Conservation (phyloP, 2,329 filamentous ascomycete species). For the Penicillium corylophilum region DNA sequence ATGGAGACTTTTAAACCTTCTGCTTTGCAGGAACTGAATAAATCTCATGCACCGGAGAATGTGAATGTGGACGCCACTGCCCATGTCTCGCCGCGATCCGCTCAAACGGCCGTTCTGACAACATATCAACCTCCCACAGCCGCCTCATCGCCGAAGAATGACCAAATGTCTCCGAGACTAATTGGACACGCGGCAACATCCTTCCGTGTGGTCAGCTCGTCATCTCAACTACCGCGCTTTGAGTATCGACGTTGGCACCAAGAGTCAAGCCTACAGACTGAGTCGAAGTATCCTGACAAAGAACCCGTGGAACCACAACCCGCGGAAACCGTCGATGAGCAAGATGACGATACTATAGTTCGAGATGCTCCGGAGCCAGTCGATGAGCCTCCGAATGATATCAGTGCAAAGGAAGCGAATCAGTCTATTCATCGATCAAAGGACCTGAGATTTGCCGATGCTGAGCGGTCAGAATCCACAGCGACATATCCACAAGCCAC, state of each 20-base stretch:
- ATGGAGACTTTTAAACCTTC: not conserved
- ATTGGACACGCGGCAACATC: slow-evolving; percentile 18
- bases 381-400: not conserved
- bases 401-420: not conserved
- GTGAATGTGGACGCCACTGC: not conserved
- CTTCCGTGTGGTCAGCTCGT: slow-evolving; percentile 34
- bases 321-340: not conserved
- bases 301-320: not conserved
- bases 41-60: not conserved
- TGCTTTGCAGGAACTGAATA: not conserved
- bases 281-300: slow-evolving; percentile 8
- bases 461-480: slow-evolving; percentile 7
- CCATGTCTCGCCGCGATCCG: not conserved
- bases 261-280: slow-evolving; percentile 3
- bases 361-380: not conserved
- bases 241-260: slow-evolving; percentile 34
- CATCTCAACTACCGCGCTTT: slow-evolving; percentile 41
- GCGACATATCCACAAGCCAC: slow-evolving; percentile 5
- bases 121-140: not conserved
- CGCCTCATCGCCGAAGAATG: not conserved
- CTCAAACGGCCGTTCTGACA: not conserved
- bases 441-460: slow-evolving; percentile 14
- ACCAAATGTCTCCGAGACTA: not conserved
- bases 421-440: slow-evolving; percentile 7
- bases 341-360: not conserved